phyloP scores from a whole-genome alignment of 495 filamentous ascomycete species.

The Poronia punctata region DNA sequence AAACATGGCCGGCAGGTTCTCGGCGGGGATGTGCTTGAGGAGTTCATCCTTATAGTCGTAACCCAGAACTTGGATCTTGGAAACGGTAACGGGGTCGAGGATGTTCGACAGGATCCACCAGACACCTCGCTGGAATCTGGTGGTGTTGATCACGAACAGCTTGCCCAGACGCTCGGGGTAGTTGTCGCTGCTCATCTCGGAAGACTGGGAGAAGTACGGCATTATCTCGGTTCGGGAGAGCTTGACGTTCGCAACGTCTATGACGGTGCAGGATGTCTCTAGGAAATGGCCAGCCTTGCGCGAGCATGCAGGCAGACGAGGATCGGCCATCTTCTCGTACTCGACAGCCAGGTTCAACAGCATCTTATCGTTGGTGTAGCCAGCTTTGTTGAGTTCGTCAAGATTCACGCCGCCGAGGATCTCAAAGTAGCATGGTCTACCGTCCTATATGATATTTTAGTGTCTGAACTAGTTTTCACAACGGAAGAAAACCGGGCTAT shows the following conservation, averaged over 20 bases:
- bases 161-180: slow-evolving; percentile 88
- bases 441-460: slow-evolving; percentile 55
- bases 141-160: slow-evolving; percentile 94
- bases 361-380: slow-evolving; percentile 91
- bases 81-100: slow-evolving; percentile 91
- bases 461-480: slow-evolving; percentile 2
- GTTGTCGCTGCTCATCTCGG: slow-evolving; percentile 82
- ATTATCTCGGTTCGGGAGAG: slow-evolving; percentile 72
- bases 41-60: slow-evolving; percentile 74
- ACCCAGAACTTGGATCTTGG: slow-evolving; percentile 91
- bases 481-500: not conserved
- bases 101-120: slow-evolving; percentile 84
- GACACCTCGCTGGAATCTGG: slow-evolving; percentile 81
- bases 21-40: slow-evolving; percentile 72
- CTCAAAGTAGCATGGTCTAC: slow-evolving; percentile 94
- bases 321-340: slow-evolving; percentile 92
- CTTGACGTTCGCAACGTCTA: slow-evolving; percentile 93
- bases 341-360: slow-evolving; percentile 89
- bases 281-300: slow-evolving; percentile 83
- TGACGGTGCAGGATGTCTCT: slow-evolving; percentile 95
- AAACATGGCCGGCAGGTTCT: slow-evolving; percentile 84
- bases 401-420: slow-evolving; percentile 92
- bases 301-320: slow-evolving; percentile 89
- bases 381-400: slow-evolving; percentile 74
- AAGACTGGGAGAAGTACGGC: slow-evolving; percentile 62